A percentile compares a stretch with the other conserved stretches of the same genome.
These are phyloP conservation scores for Aspergillus tubingensis DNA, from an alignment of 2,329 filamentous ascomycete genomes.

Conservation along the genomic window DNA sequence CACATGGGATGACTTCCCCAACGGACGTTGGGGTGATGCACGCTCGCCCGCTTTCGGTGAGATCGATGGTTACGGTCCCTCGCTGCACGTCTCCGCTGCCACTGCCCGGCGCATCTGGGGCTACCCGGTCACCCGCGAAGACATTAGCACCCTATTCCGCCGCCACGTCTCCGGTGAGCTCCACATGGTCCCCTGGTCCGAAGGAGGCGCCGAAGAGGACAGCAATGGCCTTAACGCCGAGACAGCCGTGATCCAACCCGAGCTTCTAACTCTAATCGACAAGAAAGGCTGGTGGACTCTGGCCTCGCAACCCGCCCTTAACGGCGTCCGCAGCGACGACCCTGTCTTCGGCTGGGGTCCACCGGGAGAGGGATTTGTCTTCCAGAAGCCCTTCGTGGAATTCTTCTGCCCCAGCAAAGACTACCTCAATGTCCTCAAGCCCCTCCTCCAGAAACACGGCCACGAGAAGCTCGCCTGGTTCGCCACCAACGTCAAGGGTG, in stretches of 20 bases:
- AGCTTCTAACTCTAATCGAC: slow-evolving; percentile 73
- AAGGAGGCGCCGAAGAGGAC: slow-evolving; percentile 64
- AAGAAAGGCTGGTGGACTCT: slow-evolving; percentile 92
- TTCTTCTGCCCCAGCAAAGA: slow-evolving; percentile 80
- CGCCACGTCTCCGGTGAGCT: slow-evolving; percentile 79
- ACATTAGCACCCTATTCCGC: slow-evolving; percentile 80
- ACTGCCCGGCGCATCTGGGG: slow-evolving; percentile 86
- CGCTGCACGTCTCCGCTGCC: slow-evolving; percentile 82
- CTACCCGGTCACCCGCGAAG: slow-evolving; percentile 65
- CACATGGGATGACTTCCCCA: slow-evolving; percentile 98
- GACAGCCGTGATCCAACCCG: slow-evolving; percentile 74
- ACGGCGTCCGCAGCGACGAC: slow-evolving; percentile 76
- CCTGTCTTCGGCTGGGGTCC: slow-evolving; percentile 91
- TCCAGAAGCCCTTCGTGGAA: slow-evolving; percentile 97
- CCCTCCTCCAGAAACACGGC: slow-evolving; percentile 61
- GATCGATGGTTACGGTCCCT: slow-evolving; percentile 98
- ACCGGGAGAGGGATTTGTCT: slow-evolving; percentile 80
- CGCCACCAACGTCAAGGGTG: slow-evolving; percentile 75
- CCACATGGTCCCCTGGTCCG: slow-evolving; percentile 86
- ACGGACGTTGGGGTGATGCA: slow-evolving; percentile 92
- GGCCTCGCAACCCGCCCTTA: slow-evolving; percentile 91
- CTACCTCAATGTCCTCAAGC: slow-evolving; percentile 65
- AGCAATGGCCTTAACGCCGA: slow-evolving; percentile 62
- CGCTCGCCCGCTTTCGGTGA: slow-evolving; percentile 92
- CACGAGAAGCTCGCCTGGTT: slow-evolving; percentile 80